These are phyloP conservation scores for Calonectria ilicicola DNA, from an alignment of 2,329 filamentous ascomycete genomes.

Conservation along the genomic window DNA sequence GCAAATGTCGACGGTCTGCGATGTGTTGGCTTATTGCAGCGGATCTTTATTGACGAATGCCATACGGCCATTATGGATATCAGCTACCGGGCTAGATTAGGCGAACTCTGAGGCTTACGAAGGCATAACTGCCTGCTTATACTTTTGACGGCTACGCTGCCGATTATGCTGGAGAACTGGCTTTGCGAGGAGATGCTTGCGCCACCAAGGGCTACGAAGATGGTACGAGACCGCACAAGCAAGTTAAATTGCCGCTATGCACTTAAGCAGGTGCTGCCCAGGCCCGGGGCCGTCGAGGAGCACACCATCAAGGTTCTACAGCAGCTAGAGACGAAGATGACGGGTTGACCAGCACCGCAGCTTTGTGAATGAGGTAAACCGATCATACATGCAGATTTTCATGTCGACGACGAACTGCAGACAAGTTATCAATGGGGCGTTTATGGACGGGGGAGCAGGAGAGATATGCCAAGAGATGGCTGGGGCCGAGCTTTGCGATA, in stretches of 20 bases:
- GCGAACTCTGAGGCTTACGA: not conserved
- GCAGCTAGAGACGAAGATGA: too few relatives aligned
- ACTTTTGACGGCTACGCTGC: not conserved
- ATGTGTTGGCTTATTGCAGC: not conserved
- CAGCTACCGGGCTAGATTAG: not conserved
- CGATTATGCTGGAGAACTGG: not conserved
- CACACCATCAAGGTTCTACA: too few relatives aligned
- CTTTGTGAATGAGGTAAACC: too few relatives aligned
- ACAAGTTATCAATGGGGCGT: too few relatives aligned
- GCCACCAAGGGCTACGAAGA: not conserved
- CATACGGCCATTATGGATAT: constrained; percentile 2
- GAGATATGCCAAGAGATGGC: too few relatives aligned
- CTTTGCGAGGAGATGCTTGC: not conserved
- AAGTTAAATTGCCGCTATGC: not conserved
- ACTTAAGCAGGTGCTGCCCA: too few relatives aligned
- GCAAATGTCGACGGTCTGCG: not conserved
- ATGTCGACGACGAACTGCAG: too few relatives aligned
- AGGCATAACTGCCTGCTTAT: not conserved
- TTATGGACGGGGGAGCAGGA: too few relatives aligned
- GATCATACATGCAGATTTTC: too few relatives aligned
- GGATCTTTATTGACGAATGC: constrained; percentile 3
- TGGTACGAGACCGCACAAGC: not conserved
- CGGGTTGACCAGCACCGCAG: too few relatives aligned
- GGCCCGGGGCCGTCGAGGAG: too few relatives aligned
- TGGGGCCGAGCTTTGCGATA: too few relatives aligned